Evolutionary conservation across 1,139 yeast genomes (phyloP), one percentile per base, ranked within the genome.

Genomic region (Saccharomyces hybrid): DNA sequence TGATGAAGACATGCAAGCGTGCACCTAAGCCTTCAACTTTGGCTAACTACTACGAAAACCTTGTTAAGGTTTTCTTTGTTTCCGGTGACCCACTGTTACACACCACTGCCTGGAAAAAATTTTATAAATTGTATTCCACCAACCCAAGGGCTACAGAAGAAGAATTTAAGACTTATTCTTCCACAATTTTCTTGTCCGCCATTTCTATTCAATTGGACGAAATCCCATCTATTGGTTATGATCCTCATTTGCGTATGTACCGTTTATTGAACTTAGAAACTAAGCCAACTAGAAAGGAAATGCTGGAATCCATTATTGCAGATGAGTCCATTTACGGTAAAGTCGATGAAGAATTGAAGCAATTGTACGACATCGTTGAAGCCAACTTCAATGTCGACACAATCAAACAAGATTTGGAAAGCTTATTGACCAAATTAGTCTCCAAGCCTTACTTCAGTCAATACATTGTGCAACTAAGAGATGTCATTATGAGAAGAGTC

Each of bases 71-170:
- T 65, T 93, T 93, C 75, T 83, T 88, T 57, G 97, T 93, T 57
- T 82, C 95, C 52, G 95, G 86, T 64, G 91, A 93, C 75, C 81
- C 85, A 56, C 78, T 93, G 62, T 88, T 89, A 80, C 97, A 93
- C 69, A 97, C 99, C 57, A 95, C 96, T 63, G 96, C 99, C 48
- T 89, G 95, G 93, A 86, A 88, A 73, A 86, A 88, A 72, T 90
- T 85, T 73, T 93, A 86, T 78, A 81, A 83, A 67, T 79, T 95
- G 71, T 86, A 86, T 70, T 78, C 85, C 55, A 95, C 87, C 71
- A 85, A 91, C 54, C 95, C 96, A 64, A 82, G 83, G 64, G 96
- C 95, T 16, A 86, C 96, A 54, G 88, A 84, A 64, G 86, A 81
- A 50, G 93, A 89, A 70, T 79, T 89, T 68, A 78, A 80, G 60